Evolutionary conservation across 345 rosid species (phyloP).

Genomic region (Citrus mangshanensis): DNA sequence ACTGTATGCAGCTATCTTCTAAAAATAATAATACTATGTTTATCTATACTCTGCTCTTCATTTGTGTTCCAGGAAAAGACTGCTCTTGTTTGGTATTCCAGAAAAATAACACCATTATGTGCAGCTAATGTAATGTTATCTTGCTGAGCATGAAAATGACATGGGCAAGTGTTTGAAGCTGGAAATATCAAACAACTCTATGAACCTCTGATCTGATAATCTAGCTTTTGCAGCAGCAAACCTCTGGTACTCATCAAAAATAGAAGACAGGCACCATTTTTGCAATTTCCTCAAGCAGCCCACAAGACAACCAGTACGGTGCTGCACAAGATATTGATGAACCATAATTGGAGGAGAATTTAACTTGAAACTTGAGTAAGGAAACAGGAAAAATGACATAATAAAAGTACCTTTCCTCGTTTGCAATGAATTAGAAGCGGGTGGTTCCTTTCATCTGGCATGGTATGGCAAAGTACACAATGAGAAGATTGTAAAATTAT

Average conservation of each 20-base stretch:
- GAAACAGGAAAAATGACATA: neutral
- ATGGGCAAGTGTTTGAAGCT: slow-evolving; percentile 45
- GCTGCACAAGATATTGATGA: slow-evolving; percentile 33
- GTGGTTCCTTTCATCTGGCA: slow-evolving; percentile 60
- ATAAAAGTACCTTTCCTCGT: slow-evolving; percentile 65
- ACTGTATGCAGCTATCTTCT: too few relatives aligned
- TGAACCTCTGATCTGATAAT: slow-evolving; percentile 68
- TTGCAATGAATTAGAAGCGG: slow-evolving; percentile 78
- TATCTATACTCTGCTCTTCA: neutral
- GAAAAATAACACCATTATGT: neutral
- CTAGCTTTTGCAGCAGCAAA: slow-evolving; percentile 68
- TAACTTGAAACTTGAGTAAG: neutral
- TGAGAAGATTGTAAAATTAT: slow-evolving; percentile 10
- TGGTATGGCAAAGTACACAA: neutral
- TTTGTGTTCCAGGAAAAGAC: neutral
- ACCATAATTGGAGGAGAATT: neutral
- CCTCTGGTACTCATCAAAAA: slow-evolving; percentile 76
- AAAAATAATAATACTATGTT: too few relatives aligned
- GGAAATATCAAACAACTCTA: slow-evolving; percentile 60
- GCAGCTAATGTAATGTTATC: neutral
- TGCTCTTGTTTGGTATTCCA: neutral
- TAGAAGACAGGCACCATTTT: slow-evolving; percentile 71
- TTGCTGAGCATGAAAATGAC: slow-evolving; percentile 43
- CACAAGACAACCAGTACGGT: slow-evolving; percentile 71
- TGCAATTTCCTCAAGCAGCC: slow-evolving; percentile 78